Evolutionary conservation across 148 eudicot species (phyloP), one percentile per base, ranked within the genome.

Genomic region (Linanthus parryae): DNA sequence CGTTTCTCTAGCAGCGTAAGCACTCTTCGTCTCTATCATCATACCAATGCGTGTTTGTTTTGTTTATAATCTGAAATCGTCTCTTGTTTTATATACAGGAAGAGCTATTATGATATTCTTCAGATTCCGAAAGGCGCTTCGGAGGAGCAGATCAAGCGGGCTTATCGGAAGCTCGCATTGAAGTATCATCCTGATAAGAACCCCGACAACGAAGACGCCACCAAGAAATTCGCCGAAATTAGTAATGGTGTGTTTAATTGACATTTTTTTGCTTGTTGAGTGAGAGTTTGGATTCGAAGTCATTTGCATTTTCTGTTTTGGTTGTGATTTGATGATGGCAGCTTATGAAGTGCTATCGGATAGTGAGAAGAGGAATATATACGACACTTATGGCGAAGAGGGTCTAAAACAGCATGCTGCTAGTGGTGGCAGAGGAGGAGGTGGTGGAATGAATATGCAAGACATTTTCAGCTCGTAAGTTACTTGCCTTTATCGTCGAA

Each of bases 101-200:
- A 82, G 83, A 89, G 81, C 65, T 89, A 85, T 56, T 89, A 89
- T 38, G 97, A 89, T 63, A 49, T 80, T 46, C 63, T 89, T 50
- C 97, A 89, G 85, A 73, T 89, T 14, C 75, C 78, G 6, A 89
- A 77, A 66, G 75, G 95, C 45, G 97, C 95, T 19, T 64, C 84
- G 0, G 95, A 89, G 2, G 97, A 82, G 22, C 97, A 89, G 68
- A 85, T 89, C 64, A 85, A 89, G 59, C 50, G 94, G 64, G 86
- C 95, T 25, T 89, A 89, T 59, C 59, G 97, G 48, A 89, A 89
- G 54, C 78, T 89, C 8, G 97, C 97, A 2, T 71, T 89, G 73
- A 89, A 89, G 66, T 89, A 89, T 67, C 97, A 89, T 67, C 97
- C 97, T 31, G 97, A 89, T 62, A 89, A 89, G 68, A 89, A 89